A percentile compares a stretch with the other conserved stretches of the same genome.
Evolutionary conservation across 2,329 filamentous ascomycete genomes (phyloP).

Genomic region (Microdochium nivale): DNA sequence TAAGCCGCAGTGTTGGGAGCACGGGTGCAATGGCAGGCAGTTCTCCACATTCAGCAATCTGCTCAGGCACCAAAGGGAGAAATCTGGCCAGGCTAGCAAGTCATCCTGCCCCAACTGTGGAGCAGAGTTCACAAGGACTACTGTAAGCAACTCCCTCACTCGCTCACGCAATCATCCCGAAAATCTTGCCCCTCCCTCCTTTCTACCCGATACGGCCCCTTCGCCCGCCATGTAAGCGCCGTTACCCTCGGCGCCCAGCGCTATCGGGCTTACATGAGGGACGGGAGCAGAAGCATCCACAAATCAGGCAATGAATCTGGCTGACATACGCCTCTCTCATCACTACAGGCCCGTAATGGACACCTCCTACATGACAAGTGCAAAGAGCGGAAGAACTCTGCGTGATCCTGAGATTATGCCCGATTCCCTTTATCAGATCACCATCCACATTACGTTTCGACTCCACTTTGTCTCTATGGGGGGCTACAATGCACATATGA

Average conservation of each 20-base stretch:
- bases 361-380: conserved; percentile 85
- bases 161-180: background rate
- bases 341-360: conserved; percentile 67
- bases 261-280: background rate
- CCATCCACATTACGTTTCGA: no score
- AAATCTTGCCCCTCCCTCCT: no score
- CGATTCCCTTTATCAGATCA: no score
- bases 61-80: conserved; percentile 85
- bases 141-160: conserved; percentile 15
- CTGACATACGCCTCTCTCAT: background rate
- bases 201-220: no score
- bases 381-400: conserved; percentile 57
- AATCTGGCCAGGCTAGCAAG: conserved; percentile 84
- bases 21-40: conserved; percentile 90
- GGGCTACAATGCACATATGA: no score
- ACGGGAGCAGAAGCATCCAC: background rate
- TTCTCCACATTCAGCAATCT: conserved; percentile 97
- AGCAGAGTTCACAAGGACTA: conserved; percentile 85
- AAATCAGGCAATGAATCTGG: background rate
- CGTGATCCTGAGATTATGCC: no score
- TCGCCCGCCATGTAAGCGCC: no score
- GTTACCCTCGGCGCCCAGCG: background rate
- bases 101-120: conserved; percentile 85
- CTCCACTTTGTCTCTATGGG: no score
- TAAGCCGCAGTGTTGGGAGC: conserved; percentile 96